Conservation (phyloP, 805 yeast genomes). For the Maudiozyma barnettii region DNA sequence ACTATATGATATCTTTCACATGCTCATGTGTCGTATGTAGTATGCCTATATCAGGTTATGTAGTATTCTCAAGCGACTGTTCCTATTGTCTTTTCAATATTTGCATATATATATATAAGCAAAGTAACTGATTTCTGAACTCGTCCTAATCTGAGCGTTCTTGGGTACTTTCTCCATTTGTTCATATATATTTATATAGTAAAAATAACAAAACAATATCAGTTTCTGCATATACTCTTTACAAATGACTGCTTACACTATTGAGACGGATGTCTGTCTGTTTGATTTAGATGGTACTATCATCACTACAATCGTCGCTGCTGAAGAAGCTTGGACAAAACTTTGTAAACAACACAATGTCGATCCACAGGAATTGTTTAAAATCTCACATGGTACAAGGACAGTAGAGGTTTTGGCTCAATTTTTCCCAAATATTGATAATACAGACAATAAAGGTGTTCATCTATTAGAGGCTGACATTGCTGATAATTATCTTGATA, state of each 20-base stretch:
- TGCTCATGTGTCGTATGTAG: no score
- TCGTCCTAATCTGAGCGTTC: no score
- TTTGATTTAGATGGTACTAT: conserved; percentile 81
- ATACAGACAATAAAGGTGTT: conserved; percentile 39
- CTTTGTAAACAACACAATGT: conserved; percentile 48
- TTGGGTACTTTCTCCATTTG: no score
- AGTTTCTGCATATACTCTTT: no score
- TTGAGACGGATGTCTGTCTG: conserved; percentile 26
- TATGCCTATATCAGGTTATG: no score
- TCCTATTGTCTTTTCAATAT: no score
- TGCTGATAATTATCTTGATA: conserved; percentile 53
- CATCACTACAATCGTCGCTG: conserved; percentile 66
- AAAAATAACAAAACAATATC: no score
- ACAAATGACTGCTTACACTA: background rate
- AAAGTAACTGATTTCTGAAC: no score
- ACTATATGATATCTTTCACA: no score
- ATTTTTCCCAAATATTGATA: conserved; percentile 61
- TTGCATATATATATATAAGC: no score
- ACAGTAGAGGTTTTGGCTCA: conserved; percentile 58
- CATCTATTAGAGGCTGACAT: conserved; percentile 53
- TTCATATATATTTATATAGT: no score
- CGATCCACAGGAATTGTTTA: conserved; percentile 52
- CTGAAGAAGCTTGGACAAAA: conserved; percentile 64
- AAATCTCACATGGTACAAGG: conserved; percentile 66
- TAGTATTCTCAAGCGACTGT: no score